Evolutionary conservation across 2,329 filamentous ascomycete species (phyloP).

Genomic region (Pseudomassariella vexata): DNA sequence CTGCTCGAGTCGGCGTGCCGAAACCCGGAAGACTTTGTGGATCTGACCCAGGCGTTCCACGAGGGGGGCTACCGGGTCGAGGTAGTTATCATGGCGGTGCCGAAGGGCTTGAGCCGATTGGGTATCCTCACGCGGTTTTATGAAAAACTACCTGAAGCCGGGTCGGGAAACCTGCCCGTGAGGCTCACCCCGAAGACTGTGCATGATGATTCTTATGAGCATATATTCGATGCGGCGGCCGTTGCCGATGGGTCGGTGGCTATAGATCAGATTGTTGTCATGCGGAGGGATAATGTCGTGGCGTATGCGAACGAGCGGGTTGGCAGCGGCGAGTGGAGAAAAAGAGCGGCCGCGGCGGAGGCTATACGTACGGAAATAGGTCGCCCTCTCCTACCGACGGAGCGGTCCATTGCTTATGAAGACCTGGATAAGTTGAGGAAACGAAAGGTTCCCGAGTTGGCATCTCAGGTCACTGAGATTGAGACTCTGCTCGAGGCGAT

Average conservation of each 20-base stretch:
- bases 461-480: constrained; percentile 1
- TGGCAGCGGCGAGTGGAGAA: constrained; percentile 3
- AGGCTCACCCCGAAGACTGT: constrained; percentile 36
- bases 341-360: background rate
- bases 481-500: background rate
- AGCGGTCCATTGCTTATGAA: background rate
- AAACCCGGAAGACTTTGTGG: constrained; percentile 33
- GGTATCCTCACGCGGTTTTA: constrained; percentile 36
- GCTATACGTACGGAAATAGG: background rate
- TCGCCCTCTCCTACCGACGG: background rate
- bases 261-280: constrained; percentile 30
- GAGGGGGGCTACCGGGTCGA: constrained; percentile 29
- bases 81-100: constrained; percentile 36
- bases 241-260: constrained; percentile 27
- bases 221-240: constrained; percentile 28
- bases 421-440: background rate
- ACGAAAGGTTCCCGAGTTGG: background rate
- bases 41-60: constrained; percentile 28
- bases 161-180: constrained; percentile 27
- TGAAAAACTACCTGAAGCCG: constrained; percentile 26
- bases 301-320: constrained; percentile 19
- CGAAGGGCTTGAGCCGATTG: constrained; percentile 32
- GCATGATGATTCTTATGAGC: constrained; percentile 40
- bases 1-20: constrained; percentile 41
- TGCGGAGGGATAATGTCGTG: constrained; percentile 31